Evolutionary conservation across 148 eudicot species (phyloP).

Genomic region (Pouteria glomerata): DNA sequence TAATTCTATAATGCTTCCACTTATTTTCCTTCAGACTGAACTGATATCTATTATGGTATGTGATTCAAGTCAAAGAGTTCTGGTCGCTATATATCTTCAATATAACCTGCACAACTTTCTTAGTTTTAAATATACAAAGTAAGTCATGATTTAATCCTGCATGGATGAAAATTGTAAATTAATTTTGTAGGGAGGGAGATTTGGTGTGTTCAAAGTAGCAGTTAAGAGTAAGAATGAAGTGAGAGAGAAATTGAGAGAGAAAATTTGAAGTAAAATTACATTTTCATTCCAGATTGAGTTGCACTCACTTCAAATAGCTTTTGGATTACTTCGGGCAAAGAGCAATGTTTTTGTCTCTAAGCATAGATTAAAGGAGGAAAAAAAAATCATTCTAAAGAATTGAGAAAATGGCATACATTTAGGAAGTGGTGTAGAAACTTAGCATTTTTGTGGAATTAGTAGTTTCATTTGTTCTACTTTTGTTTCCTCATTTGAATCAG

Average conservation of each 20-base stretch:
- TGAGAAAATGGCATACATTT: not conserved
- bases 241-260: not conserved
- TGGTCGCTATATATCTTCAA: too few relatives aligned
- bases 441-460: not conserved
- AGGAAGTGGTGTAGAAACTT: not conserved
- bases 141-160: too few relatives aligned
- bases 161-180: not conserved
- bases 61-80: too few relatives aligned
- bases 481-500: constrained; percentile 30
- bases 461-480: constrained; percentile 3
- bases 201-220: too few relatives aligned
- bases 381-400: not conserved
- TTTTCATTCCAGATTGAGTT: not conserved
- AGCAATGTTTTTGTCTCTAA: not conserved
- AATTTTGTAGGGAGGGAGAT: not conserved
- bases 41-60: too few relatives aligned
- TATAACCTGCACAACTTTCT: not conserved
- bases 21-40: too few relatives aligned
- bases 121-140: not conserved
- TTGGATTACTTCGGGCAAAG: not conserved
- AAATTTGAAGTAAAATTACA: not conserved
- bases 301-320: not conserved
- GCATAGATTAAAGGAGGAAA: not conserved
- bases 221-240: not conserved
- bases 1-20: too few relatives aligned